Conservation (phyloP, 164 flowering plant genomes). For the Liquidambar formosana region DNA sequence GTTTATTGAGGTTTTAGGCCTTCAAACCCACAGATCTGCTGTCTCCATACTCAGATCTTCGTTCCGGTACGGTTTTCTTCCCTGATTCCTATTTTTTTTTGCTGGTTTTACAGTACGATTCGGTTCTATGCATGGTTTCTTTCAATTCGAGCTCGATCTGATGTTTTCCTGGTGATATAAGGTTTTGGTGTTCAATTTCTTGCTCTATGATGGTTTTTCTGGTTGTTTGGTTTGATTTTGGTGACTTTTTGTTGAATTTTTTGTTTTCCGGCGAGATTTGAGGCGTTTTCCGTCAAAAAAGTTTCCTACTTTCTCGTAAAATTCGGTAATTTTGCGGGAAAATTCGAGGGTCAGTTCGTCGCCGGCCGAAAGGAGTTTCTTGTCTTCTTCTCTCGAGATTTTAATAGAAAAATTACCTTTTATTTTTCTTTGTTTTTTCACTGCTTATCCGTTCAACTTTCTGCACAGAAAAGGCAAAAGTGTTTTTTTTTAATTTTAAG, state of each 20-base stretch:
- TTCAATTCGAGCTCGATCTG: constrained; percentile 6
- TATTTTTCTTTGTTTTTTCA: background rate
- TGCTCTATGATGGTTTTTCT: background rate
- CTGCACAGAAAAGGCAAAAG: background rate
- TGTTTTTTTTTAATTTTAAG: background rate
- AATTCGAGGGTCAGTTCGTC: background rate
- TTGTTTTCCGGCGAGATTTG: background rate
- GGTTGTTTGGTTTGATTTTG: background rate
- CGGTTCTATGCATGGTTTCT: too few species aligned
- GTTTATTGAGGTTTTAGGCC: constrained; percentile 19
- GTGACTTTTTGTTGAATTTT: background rate
- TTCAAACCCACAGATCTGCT: constrained; percentile 31
- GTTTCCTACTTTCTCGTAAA: too few species aligned
- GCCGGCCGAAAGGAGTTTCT: constrained; percentile 6
- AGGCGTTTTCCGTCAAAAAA: background rate
- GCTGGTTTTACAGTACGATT: background rate
- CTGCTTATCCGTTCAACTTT: background rate
- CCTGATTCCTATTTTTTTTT: background rate
- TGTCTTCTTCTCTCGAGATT: constrained; percentile 9
- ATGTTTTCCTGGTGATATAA: background rate
- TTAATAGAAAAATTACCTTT: background rate
- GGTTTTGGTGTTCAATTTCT: background rate
- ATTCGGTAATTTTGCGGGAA: constrained; percentile 8
- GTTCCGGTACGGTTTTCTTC: constrained; percentile 22
- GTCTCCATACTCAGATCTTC: constrained; percentile 24